These are phyloP conservation scores for Silene uniflora DNA, from an alignment of 148 eudicot genomes.

Conservation along the genomic window DNA sequence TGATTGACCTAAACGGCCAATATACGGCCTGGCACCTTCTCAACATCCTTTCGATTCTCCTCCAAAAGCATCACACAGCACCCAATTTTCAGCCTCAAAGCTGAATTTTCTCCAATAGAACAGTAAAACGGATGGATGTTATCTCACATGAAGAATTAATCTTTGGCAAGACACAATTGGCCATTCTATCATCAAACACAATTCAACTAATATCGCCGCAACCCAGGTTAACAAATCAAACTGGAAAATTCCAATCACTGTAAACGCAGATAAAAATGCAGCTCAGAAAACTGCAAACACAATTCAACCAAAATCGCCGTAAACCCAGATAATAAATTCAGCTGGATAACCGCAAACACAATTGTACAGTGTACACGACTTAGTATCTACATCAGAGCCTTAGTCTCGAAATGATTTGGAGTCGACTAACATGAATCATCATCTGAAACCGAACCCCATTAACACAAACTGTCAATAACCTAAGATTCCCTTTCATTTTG, in stretches of 20 bases:
- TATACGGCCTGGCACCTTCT: background rate
- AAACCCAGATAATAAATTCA: constrained; percentile 1
- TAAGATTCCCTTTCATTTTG: background rate
- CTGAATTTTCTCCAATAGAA: background rate
- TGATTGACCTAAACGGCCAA: too few relatives aligned
- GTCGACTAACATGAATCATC: too few relatives aligned
- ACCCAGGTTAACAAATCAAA: too few relatives aligned
- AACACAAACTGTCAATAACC: constrained; percentile 3
- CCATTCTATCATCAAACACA: constrained; percentile 1
- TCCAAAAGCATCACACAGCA: too few relatives aligned
- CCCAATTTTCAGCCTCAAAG: background rate
- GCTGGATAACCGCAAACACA: background rate
- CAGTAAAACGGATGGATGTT: too few relatives aligned
- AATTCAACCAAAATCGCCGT: background rate
- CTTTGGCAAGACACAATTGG: background rate
- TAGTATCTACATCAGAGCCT: too few relatives aligned
- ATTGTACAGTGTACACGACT: background rate
- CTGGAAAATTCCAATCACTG: too few relatives aligned
- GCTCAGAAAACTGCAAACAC: too few relatives aligned
- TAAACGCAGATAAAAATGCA: too few relatives aligned
- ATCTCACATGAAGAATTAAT: background rate
- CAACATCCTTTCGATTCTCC: background rate
- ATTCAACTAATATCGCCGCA: background rate
- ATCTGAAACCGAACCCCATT: background rate
- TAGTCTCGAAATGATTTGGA: too few relatives aligned